Percentiles rank a stretch among this genome's conserved stretches.
Conservation (phyloP, 352 stramenopile species). For the Pythium graminicola region DNA sequence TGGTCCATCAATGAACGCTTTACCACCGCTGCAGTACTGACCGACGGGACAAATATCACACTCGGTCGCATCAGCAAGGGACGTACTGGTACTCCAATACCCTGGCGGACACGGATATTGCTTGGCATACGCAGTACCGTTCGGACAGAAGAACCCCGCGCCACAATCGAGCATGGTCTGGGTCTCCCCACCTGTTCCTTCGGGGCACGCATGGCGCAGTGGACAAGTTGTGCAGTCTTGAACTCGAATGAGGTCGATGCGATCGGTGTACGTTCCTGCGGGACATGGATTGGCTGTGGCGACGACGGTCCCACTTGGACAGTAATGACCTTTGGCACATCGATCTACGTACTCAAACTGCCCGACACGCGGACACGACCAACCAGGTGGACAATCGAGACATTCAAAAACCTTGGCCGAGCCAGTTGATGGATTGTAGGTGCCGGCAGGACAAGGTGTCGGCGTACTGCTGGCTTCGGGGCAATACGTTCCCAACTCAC, state of each 20-base stretch:
- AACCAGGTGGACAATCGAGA: conserved; percentile 58
- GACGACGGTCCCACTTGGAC: conserved; percentile 52
- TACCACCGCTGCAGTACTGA: conserved; percentile 82
- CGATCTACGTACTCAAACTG: conserved; percentile 56
- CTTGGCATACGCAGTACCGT: conserved; percentile 55
- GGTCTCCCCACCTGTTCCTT: conserved; percentile 62
- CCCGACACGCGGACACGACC: conserved; percentile 62
- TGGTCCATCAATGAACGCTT: conserved; percentile 60
- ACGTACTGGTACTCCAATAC: conserved; percentile 66
- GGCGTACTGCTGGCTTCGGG: conserved; percentile 65
- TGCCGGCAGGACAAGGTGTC: conserved; percentile 59
- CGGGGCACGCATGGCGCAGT: conserved; percentile 55
- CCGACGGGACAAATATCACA: conserved; percentile 75
- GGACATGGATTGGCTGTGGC: conserved; percentile 55
- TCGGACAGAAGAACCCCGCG: conserved; percentile 75
- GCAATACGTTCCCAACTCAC: conserved; percentile 74
- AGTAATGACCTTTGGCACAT: conserved; percentile 67
- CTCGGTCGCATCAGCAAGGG: conserved; percentile 33
- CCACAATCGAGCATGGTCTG: conserved; percentile 69
- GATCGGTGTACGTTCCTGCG: conserved; percentile 69
- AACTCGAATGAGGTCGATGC: conserved; percentile 47
- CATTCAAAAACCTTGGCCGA: conserved; percentile 53
- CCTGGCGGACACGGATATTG: conserved; percentile 82
- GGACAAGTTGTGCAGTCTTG: conserved; percentile 79
- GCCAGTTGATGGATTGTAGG: conserved; percentile 57